Evolutionary conservation across 306 rosid species (phyloP), one percentile per base, ranked within the genome.

Genomic region (Quercus engelmannii): DNA sequence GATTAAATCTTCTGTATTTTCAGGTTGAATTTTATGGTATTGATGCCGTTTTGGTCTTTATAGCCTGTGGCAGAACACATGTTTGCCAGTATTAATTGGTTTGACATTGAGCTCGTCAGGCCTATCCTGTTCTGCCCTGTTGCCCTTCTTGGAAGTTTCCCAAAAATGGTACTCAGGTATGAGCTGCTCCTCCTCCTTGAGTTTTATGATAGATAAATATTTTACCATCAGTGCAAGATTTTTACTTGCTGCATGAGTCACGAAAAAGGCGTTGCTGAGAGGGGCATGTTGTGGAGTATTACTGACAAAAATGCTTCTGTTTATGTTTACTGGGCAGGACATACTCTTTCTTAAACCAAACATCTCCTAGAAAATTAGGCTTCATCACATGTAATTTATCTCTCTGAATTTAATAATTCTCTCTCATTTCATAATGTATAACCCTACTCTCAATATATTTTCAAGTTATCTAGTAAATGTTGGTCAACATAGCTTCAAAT

Each of bases 381-480:
- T 21, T 76, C 46, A 64, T 69, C 80, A 81, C 79, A 82, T 78
- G 75, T 74, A 79, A 41, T 85, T 83, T 54, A 33, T 30, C 84
- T 73, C 75, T 74, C 80, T 54, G 57, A 63, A 69, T 28, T 62
- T 55, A 30, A 67, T n/a, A 46, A 38, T 84, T 67, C 65, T 20
- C 46, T 71, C 19, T 3, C 33, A 70, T 77, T 26, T 20, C 5
- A 54, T 26, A 63, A 70, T 71, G 33, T 70, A 64, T 73, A 31
- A 0, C 76, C 63, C 30, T 38, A 38, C 49, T 55, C 25, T 23
- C 65, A 59, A 9, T 59, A 59, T 59, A 26, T 59, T 59, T 59
- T 59, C 65, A 23, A 6, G 31, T 59, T 59, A 49, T 49, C 54
- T 0, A 59, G 25, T 23, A 23, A 59, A 3, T 59, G 15, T 59